These are phyloP conservation scores for Lenzites betulinus DNA, from an alignment of 768 basidiomycete genomes.

Conservation along the genomic window DNA sequence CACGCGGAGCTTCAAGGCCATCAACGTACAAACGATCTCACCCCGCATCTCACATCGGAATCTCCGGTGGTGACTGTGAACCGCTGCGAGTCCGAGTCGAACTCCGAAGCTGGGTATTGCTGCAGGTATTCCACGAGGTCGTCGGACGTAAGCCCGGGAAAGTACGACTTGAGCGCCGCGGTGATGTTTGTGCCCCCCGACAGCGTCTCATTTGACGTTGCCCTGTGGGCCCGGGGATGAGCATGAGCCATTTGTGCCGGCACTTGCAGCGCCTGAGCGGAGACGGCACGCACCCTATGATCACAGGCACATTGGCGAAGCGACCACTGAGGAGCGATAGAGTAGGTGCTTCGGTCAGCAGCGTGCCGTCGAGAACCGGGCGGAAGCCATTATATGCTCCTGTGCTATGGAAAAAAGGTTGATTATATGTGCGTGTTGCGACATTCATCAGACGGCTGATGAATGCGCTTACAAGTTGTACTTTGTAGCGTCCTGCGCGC, in stretches of 20 bases:
- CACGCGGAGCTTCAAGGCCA: not conserved
- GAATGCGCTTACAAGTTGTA: slow-evolving; percentile 40
- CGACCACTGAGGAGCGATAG: slow-evolving; percentile 44
- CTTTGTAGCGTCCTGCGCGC: slow-evolving; percentile 52
- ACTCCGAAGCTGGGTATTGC: slow-evolving; percentile 47
- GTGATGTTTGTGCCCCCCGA: slow-evolving; percentile 43
- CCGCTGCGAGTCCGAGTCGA: slow-evolving; percentile 43
- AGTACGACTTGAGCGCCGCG: slow-evolving; percentile 41
- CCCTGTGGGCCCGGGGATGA: slow-evolving; percentile 31
- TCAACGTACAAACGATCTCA: slow-evolving; percentile 27
- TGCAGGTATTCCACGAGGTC: slow-evolving; percentile 43
- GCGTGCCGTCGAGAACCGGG: slow-evolving; percentile 56
- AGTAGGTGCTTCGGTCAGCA: slow-evolving; percentile 55
- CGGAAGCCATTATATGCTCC: slow-evolving; percentile 50
- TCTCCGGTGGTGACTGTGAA: slow-evolving; percentile 53
- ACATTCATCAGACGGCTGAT: slow-evolving; percentile 21
- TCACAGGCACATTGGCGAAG: slow-evolving; percentile 53
- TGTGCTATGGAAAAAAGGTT: slow-evolving; percentile 29
- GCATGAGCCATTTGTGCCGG: not conserved
- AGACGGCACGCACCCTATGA: slow-evolving; percentile 55
- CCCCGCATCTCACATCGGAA: slow-evolving; percentile 52
- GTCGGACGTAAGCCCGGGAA: slow-evolving; percentile 44
- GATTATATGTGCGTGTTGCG: not conserved
- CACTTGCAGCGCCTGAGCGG: not conserved
- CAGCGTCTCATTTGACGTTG: slow-evolving; percentile 63